phyloP scores from a whole-genome alignment of 345 rosid species.

The Durio zibethinus region DNA sequence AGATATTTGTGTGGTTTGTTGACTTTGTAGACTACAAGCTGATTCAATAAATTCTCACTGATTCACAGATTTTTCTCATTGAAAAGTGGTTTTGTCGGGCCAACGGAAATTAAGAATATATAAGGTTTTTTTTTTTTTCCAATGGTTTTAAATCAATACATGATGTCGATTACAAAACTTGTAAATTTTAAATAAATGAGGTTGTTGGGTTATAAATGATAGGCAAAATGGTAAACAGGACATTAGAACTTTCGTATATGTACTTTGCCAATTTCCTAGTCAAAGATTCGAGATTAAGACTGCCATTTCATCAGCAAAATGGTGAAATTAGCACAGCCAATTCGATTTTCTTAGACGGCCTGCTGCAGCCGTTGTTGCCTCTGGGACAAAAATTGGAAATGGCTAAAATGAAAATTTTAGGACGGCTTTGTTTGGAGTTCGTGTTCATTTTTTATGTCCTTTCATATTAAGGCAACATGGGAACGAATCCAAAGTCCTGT shows the following conservation, averaged over 20 bases:
- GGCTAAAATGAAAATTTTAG: background rate
- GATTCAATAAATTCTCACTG: too few relatives aligned
- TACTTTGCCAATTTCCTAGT: background rate
- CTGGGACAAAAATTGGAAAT: background rate
- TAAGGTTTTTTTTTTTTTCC: too few relatives aligned
- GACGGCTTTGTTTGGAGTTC: background rate
- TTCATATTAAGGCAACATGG: background rate
- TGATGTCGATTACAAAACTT: background rate
- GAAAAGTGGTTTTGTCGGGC: too few relatives aligned
- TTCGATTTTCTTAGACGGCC: background rate
- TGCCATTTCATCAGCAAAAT: background rate
- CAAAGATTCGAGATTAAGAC: slow-evolving; percentile 9
- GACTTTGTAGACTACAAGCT: too few relatives aligned
- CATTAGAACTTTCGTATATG: background rate
- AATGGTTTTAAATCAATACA: too few relatives aligned
- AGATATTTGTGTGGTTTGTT: too few relatives aligned
- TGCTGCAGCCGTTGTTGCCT: background rate
- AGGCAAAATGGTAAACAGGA: background rate
- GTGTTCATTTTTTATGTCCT: too few relatives aligned
- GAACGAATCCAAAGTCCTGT: background rate
- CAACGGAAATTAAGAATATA: too few relatives aligned
- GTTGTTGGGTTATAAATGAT: slow-evolving; percentile 3
- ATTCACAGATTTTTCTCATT: too few relatives aligned
- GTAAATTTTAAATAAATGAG: background rate
- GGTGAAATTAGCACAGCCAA: background rate